Evolutionary conservation across 257 asterid species (phyloP).

Genomic region (Osmanthus fragrans): DNA sequence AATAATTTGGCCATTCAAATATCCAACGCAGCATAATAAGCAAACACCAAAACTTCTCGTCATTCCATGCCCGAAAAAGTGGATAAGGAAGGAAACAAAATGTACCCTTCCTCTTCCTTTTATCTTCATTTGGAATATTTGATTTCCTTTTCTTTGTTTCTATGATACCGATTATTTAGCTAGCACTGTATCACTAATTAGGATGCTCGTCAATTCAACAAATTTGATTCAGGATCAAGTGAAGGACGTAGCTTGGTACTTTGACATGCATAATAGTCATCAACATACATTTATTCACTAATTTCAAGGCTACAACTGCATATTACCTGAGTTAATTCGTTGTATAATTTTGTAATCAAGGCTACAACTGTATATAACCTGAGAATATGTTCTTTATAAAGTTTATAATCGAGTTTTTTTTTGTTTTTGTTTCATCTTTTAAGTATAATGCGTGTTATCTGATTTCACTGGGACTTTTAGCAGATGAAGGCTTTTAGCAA

Average conservation of each 20-base stretch:
- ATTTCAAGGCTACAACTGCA: too few species aligned
- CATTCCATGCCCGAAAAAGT: background rate
- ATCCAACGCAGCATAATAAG: background rate
- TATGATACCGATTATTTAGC: background rate
- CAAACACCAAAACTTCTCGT: background rate
- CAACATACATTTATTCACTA: background rate
- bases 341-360: background rate
- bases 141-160: background rate
- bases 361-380: background rate
- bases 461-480: background rate
- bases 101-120: background rate
- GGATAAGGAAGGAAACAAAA: background rate
- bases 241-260: background rate
- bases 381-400: background rate
- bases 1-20: background rate
- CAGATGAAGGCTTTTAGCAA: background rate
- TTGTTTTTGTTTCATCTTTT: background rate
- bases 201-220: background rate
- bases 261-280: background rate
- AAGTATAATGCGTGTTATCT: background rate
- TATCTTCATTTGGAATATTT: background rate
- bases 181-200: background rate
- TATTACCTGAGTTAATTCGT: too few species aligned
- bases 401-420: background rate
- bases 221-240: background rate